Evolutionary conservation across 2,329 filamentous ascomycete species (phyloP), one percentile per base, ranked within the genome.

Genomic region (Talaromyces atroroseus): DNA sequence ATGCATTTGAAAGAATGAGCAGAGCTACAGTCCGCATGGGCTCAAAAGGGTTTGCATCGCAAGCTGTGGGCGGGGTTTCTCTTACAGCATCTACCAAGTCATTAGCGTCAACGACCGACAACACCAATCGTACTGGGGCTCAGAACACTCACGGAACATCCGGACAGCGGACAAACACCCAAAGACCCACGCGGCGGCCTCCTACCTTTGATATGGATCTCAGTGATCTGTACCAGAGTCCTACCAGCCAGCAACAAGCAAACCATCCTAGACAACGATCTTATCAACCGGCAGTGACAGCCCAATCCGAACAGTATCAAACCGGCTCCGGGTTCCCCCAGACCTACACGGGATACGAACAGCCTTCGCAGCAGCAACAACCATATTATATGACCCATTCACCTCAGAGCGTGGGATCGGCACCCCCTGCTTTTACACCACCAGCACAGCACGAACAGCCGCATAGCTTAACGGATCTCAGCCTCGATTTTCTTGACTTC

Each of bases 11-110:
- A 65, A 84, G 92, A 40, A 97, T 96, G 76, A 92, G 90, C 65
- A 95, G 94, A 75, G 92, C 92, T 10, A 97, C 92, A 0, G 88
- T 97, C 50, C 90, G 92, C 68, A 96, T 96, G 92, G 91, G 89
- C 63, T 87, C 87, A 1, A 92, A 88, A 18, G 90, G 90, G 0
- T 95, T 95, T 62, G 89, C 89, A 32, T 71, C 71, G 5, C 72
- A 72, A 53, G 66, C 70, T 21, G 68, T 70, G 29, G 61, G 69
- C 47, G 62, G 59, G 26, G 65, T 62, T 24, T 58, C 56, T n/a
- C 56, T 58, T 10, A 58, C 56, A 8, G 51, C 50, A 46, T 47
- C 56, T 21, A 26, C 38, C 20, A 52, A 53, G 12, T 49, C 50
- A 20, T 52, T 54, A 8, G 36, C 50, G 20, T 53, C 46, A 44